Percentiles rank a stretch among this genome's conserved stretches.
phyloP scores from a whole-genome alignment of 108 stramenopile genomes.

The Nitzschia palea region DNA sequence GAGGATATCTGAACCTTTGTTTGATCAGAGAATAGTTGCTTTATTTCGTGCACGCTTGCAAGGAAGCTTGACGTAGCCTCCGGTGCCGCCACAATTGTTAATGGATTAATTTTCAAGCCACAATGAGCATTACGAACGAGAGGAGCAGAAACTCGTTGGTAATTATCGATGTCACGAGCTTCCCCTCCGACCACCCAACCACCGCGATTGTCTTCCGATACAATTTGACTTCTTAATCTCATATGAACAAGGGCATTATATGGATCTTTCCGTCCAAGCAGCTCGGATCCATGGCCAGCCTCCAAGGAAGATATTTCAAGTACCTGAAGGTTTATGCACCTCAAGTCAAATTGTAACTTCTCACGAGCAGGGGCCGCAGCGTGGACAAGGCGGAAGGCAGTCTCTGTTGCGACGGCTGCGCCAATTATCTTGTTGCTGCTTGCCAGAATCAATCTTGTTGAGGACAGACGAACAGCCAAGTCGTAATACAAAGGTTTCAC shows the following conservation, averaged over 20 bases:
- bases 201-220: constrained; percentile 22
- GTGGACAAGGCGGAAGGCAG: constrained; percentile 22
- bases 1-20: background rate
- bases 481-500: no score
- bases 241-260: constrained; percentile 34
- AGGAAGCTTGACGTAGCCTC: constrained; percentile 12
- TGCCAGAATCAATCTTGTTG: constrained; percentile 24
- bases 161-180: constrained; percentile 1
- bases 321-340: constrained; percentile 43
- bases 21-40: background rate
- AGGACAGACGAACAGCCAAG: constrained; percentile 32
- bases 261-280: constrained; percentile 43
- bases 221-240: constrained; percentile 42
- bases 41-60: constrained; percentile 14
- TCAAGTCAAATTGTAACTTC: constrained; percentile 42
- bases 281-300: constrained; percentile 28
- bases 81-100: constrained; percentile 21
- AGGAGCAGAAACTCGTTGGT: background rate
- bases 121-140: constrained; percentile 45
- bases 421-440: constrained; percentile 7
- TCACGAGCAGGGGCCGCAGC: constrained; percentile 7
- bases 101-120: constrained; percentile 30
- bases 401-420: constrained; percentile 28
- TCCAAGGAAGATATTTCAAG: constrained; percentile 34
- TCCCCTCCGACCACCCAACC: constrained; percentile 54